These are phyloP conservation scores for Diaporthe sp. DNA, from an alignment of 2,329 filamentous ascomycete species.

Conservation along the genomic window DNA sequence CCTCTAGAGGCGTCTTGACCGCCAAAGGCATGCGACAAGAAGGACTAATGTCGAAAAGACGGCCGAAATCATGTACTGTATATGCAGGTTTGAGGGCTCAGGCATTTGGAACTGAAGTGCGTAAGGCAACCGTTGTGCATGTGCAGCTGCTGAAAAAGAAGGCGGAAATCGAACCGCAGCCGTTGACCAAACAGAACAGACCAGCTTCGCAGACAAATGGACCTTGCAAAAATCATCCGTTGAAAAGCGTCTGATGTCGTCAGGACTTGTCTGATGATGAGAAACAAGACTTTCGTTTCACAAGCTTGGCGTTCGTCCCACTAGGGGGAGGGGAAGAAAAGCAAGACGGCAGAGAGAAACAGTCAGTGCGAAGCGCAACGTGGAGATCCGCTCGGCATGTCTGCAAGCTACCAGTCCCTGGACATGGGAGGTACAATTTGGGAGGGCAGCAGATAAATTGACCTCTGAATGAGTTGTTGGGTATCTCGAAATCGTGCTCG, in stretches of 20 bases:
- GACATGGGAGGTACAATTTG: background rate
- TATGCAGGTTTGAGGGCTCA: background rate
- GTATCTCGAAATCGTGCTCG: background rate
- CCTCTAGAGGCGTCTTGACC: background rate
- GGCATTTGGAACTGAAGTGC: background rate
- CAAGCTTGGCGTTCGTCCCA: constrained; percentile 22
- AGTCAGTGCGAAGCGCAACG: constrained; percentile 8
- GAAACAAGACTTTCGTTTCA: constrained; percentile 32
- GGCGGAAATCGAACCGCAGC: background rate
- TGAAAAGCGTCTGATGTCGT: background rate
- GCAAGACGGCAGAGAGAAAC: constrained; percentile 15
- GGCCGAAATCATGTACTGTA: background rate
- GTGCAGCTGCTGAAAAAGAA: background rate
- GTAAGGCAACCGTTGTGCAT: background rate
- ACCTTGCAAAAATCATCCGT: background rate
- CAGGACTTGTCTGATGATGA: constrained; percentile 1
- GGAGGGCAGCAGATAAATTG: background rate
- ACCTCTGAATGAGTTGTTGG: background rate
- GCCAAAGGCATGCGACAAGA: background rate
- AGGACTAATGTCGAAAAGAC: background rate
- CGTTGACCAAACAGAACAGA: constrained; percentile 15
- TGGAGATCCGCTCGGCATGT: background rate
- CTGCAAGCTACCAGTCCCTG: background rate
- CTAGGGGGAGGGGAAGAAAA: background rate
- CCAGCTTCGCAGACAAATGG: background rate